Evolutionary conservation across 352 stramenopile genomes (phyloP).

Genomic region (Pythium dissotocum): DNA sequence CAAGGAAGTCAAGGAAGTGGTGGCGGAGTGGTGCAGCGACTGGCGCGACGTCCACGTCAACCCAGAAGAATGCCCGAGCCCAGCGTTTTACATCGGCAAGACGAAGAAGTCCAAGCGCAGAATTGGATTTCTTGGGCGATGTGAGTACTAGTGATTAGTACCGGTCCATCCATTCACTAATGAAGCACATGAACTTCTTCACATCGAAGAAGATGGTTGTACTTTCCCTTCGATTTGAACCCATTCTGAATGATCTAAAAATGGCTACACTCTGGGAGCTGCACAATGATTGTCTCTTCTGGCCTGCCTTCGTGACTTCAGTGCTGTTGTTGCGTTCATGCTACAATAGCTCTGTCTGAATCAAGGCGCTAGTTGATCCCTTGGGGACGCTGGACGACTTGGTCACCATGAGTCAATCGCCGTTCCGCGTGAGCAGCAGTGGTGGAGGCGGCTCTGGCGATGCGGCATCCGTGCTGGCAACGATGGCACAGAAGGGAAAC

Average conservation of each 20-base stretch:
- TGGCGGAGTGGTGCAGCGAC: background rate
- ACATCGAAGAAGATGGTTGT: background rate
- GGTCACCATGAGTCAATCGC: conserved; percentile 29
- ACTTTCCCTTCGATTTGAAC: background rate
- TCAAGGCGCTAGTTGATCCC: background rate
- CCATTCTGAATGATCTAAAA: background rate
- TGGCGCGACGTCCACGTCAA: background rate
- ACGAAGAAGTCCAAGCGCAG: background rate
- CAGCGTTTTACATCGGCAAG: background rate
- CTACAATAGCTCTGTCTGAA: background rate
- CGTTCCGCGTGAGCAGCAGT: conserved; percentile 21
- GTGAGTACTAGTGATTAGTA: background rate
- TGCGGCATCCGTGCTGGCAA: conserved; percentile 36
- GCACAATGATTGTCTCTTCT: background rate
- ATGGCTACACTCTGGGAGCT: background rate
- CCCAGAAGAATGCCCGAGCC: background rate
- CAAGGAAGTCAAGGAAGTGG: background rate
- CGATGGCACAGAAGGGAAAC: conserved; percentile 66
- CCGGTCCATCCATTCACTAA: no score
- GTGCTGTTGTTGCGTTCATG: background rate
- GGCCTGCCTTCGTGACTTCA: background rate
- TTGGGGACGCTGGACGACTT: background rate
- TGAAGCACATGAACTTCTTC: no score
- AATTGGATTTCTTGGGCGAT: background rate
- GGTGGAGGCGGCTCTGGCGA: conserved; percentile 22